Conservation (phyloP, 306 rosid species). For the Trichosanthes truncata region DNA sequence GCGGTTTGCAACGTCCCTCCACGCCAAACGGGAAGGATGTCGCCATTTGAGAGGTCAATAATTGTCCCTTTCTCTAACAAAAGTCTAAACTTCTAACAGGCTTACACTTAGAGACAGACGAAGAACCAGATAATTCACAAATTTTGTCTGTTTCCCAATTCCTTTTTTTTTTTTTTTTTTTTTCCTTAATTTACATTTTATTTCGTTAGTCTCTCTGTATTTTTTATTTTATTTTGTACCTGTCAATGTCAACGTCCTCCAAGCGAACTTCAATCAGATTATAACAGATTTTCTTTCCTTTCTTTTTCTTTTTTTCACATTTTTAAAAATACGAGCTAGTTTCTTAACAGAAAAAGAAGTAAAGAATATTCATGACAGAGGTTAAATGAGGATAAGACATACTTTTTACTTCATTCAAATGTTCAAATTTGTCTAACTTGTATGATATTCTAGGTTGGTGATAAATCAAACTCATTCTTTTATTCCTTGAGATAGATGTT, state of each 20-base stretch:
- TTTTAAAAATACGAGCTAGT: no score
- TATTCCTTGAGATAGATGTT: no score
- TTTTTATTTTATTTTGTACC: background rate
- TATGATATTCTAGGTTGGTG: no score
- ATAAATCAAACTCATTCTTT: no score
- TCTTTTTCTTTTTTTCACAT: background rate
- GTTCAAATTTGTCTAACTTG: background rate
- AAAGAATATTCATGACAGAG: background rate
- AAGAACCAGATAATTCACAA: background rate
- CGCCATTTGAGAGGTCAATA: conserved; percentile 19
- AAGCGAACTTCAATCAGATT: background rate
- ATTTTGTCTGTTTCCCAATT: background rate
- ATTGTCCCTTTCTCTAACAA: background rate
- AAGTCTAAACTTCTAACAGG: conserved; percentile 1
- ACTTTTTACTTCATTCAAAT: no score
- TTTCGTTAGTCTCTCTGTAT: background rate
- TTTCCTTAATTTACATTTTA: background rate
- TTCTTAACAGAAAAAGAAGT: background rate
- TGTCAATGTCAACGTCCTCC: background rate
- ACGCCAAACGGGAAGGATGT: conserved; percentile 15
- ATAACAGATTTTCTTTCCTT: background rate
- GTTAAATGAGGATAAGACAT: background rate
- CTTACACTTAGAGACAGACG: background rate
- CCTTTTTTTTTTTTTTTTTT: background rate
- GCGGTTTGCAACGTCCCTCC: conserved; percentile 28